Percentiles rank a stretch among this genome's conserved stretches.
These are phyloP conservation scores for Polychaeton citri DNA, from an alignment of 2,329 filamentous ascomycete species.

Conservation along the genomic window DNA sequence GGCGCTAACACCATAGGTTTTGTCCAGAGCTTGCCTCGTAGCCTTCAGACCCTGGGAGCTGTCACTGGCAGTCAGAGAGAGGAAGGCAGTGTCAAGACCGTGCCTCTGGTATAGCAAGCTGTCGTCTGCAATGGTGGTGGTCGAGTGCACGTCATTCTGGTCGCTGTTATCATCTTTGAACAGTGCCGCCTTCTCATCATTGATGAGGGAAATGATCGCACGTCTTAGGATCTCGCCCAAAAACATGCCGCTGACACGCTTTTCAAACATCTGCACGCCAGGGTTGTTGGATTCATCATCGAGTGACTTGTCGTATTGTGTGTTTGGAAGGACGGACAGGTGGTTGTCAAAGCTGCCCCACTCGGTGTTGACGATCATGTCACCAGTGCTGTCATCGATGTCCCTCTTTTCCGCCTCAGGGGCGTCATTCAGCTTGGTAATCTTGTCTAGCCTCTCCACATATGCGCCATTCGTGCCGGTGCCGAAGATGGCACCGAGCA, in stretches of 20 bases:
- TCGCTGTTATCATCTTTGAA: conserved; percentile 66
- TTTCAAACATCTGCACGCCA: conserved; percentile 97
- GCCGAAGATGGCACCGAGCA: conserved; percentile 94
- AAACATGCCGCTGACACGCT: conserved; percentile 97
- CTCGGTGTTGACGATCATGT: conserved; percentile 97
- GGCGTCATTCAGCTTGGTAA: conserved; percentile 54
- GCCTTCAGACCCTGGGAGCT: conserved; percentile 56
- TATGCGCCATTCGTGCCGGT: conserved; percentile 97
- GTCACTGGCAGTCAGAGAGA: conserved; percentile 78
- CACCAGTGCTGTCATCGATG: conserved; percentile 67
- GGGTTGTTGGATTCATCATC: conserved; percentile 78
- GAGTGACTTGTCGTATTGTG: conserved; percentile 65
- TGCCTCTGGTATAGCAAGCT: conserved; percentile 65
- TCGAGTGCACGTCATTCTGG: conserved; percentile 53
- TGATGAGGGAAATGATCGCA: conserved; percentile 58
- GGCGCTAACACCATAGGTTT: conserved; percentile 60
- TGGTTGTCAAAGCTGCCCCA: conserved; percentile 98
- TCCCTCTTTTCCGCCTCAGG: conserved; percentile 27
- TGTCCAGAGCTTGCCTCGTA: conserved; percentile 66
- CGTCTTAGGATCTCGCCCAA: conserved; percentile 83
- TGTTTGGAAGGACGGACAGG: conserved; percentile 75
- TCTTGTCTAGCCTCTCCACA: conserved; percentile 75
- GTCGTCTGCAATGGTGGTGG: conserved; percentile 52
- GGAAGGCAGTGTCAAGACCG: conserved; percentile 82
- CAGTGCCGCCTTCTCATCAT: conserved; percentile 52